These are phyloP conservation scores for Erodium moschatum DNA, from an alignment of 441 rosid species.

Conservation along the genomic window DNA sequence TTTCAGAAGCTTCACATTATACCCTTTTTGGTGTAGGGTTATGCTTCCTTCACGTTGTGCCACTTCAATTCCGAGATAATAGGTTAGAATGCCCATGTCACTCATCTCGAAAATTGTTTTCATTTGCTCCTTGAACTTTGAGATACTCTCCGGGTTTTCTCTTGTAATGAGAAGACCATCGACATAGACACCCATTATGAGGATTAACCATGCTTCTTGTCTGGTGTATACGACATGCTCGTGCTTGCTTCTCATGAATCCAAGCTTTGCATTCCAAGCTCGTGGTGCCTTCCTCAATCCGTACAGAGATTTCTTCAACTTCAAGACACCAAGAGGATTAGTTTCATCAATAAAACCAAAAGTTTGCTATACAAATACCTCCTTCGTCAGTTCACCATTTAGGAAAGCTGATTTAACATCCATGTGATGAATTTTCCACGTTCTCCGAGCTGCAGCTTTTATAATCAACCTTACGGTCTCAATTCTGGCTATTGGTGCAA, in stretches of 20 bases:
- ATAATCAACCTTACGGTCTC: not conserved
- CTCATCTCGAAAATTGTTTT: not conserved
- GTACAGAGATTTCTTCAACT: too few relatives aligned
- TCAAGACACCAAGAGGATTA: too few relatives aligned
- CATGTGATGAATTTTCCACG: not conserved
- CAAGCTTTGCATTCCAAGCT: not conserved
- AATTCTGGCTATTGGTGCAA: not conserved
- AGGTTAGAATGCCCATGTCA: not conserved
- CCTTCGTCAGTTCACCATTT: not conserved
- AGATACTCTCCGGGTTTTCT: too few relatives aligned
- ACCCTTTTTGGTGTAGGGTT: not conserved
- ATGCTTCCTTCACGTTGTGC: too few relatives aligned
- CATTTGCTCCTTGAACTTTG: not conserved
- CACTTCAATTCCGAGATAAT: not conserved
- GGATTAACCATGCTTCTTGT: too few relatives aligned
- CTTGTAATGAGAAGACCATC: not conserved
- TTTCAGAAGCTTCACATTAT: too few relatives aligned
- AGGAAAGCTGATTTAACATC: not conserved
- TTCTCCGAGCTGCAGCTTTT: not conserved
- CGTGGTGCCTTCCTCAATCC: not conserved
- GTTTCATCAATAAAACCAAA: not conserved
- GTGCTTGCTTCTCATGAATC: not conserved
- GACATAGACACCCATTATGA: not conserved
- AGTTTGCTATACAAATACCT: not conserved
- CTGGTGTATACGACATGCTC: not conserved